phyloP scores from a whole-genome alignment of 495 filamentous ascomycete genomes.

The Penicillium taxi region DNA sequence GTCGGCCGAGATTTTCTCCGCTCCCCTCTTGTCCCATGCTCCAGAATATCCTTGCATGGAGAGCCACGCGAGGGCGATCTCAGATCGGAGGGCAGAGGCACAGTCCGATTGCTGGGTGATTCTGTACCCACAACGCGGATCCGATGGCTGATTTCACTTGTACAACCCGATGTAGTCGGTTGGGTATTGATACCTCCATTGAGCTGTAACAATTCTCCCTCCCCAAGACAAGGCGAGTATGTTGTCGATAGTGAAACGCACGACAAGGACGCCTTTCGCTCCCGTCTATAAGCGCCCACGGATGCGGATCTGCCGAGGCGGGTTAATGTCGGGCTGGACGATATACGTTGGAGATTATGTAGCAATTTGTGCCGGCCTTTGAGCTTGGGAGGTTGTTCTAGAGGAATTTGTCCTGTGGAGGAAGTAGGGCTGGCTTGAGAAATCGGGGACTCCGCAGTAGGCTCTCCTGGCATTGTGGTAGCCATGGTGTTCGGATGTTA shows the following conservation, averaged over 20 bases:
- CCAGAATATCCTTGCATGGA: slow-evolving; percentile 12
- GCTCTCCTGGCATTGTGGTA: slow-evolving; percentile 20
- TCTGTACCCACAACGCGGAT: slow-evolving; percentile 43
- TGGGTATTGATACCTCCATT: slow-evolving; percentile 46
- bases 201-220: slow-evolving; percentile 52
- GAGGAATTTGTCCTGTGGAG: slow-evolving; percentile 31
- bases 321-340: slow-evolving; percentile 71
- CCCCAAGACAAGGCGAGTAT: slow-evolving; percentile 45
- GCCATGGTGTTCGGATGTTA: slow-evolving; percentile 22
- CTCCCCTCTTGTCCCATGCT: slow-evolving; percentile 30
- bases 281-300: slow-evolving; percentile 47
- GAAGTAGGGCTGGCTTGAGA: slow-evolving; percentile 26
- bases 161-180: slow-evolving; percentile 59
- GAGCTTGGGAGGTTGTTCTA: slow-evolving; percentile 52
- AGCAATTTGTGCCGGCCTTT: slow-evolving; percentile 69
- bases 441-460: slow-evolving; percentile 19
- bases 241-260: slow-evolving; percentile 71
- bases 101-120: slow-evolving; percentile 31
- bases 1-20: slow-evolving; percentile 24
- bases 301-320: slow-evolving; percentile 52
- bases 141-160: slow-evolving; percentile 40
- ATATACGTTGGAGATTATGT: slow-evolving; percentile 76
- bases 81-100: slow-evolving; percentile 59
- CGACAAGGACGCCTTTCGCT: slow-evolving; percentile 70
- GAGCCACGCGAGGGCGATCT: slow-evolving; percentile 40